Percentiles rank a stretch among this genome's conserved stretches.
These are phyloP conservation scores for Ophiostoma australiae DNA, from an alignment of 2,329 filamentous ascomycete species.

Conservation along the genomic window DNA sequence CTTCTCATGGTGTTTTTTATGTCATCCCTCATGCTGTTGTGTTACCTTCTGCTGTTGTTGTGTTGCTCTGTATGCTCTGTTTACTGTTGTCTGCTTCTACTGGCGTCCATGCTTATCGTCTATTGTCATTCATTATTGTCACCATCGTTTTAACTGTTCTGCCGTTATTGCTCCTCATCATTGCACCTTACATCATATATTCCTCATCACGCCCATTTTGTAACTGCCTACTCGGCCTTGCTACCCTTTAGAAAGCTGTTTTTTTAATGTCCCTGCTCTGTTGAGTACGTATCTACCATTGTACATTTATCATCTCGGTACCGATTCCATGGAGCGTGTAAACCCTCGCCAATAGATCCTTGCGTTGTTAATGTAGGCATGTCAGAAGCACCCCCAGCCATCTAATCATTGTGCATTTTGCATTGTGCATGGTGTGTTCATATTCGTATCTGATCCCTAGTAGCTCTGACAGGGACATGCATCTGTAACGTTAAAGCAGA, in stretches of 20 bases:
- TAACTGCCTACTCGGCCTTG: neutral
- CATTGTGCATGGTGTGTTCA: neutral
- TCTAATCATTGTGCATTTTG: neutral
- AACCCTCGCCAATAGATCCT: neutral
- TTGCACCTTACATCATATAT: neutral
- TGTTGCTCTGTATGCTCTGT: neutral
- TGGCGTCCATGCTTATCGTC: slow-evolving; percentile 13
- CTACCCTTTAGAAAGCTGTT: neutral
- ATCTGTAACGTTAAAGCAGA: slow-evolving; percentile 4
- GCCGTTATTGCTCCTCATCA: neutral
- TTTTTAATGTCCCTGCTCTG: neutral
- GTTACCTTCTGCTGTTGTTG: slow-evolving; percentile 5
- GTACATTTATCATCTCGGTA: neutral
- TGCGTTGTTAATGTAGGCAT: too few species aligned
- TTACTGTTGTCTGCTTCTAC: neutral
- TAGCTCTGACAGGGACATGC: slow-evolving; percentile 4
- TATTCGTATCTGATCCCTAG: slow-evolving; percentile 2
- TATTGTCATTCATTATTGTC: neutral
- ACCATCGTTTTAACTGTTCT: neutral
- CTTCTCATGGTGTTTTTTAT: neutral
- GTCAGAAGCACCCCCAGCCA: neutral
- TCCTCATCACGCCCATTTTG: neutral
- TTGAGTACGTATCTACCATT: neutral
- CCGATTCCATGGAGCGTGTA: neutral
- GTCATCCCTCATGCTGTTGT: neutral